Conservation (phyloP, 768 basidiomycete genomes). For the Boletus rubroflammeus region DNA sequence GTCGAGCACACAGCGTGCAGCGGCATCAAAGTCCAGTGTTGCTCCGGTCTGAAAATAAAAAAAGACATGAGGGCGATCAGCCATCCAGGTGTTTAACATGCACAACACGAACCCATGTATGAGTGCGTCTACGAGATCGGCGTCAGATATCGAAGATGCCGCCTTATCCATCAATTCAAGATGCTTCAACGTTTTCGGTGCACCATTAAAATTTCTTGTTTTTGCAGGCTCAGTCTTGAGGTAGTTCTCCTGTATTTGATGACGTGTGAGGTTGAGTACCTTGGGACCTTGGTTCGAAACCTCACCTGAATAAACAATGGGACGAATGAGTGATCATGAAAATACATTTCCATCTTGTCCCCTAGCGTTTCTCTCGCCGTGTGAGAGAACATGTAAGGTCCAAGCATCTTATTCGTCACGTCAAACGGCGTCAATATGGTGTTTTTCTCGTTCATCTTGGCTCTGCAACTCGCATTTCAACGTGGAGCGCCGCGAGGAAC, state of each 20-base stretch:
- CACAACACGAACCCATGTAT: conserved; percentile 73
- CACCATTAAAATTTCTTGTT: conserved; percentile 54
- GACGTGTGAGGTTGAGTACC: background rate
- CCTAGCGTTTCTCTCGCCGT: conserved; percentile 78
- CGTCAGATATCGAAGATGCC: conserved; percentile 90
- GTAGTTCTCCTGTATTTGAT: conserved; percentile 83
- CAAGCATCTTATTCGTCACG: conserved; percentile 82
- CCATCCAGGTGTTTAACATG: background rate
- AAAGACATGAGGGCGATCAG: background rate
- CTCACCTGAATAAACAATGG: conserved; percentile 91
- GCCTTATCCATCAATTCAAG: conserved; percentile 83
- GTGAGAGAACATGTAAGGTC: conserved; percentile 85
- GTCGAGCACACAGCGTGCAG: conserved; percentile 89
- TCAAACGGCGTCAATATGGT: conserved; percentile 89
- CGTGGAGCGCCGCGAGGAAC: background rate
- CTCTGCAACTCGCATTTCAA: conserved; percentile 41
- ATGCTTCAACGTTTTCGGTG: conserved; percentile 63
- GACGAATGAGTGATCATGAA: conserved; percentile 92
- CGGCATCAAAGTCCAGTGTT: conserved; percentile 96
- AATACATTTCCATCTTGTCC: conserved; percentile 95
- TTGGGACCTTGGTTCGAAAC: background rate
- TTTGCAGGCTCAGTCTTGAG: conserved; percentile 74
- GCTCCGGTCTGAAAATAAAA: conserved; percentile 63
- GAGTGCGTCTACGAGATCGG: conserved; percentile 87
- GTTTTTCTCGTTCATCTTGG: conserved; percentile 90